Evolutionary conservation across 768 basidiomycete species (phyloP).

Genomic region (Cyathus striatus): DNA sequence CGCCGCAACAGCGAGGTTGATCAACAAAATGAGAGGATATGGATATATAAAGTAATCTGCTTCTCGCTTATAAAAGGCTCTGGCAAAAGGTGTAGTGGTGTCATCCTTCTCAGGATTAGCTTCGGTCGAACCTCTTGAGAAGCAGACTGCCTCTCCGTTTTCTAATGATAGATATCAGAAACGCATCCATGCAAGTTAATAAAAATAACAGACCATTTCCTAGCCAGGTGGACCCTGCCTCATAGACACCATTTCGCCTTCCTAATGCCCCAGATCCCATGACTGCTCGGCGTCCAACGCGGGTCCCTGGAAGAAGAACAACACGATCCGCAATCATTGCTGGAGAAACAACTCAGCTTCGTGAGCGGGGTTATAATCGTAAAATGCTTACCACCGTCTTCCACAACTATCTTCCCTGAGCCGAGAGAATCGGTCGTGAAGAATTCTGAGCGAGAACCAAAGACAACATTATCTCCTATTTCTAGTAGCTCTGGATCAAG

Average conservation of each 20-base stretch:
- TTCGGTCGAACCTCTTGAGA: slow-evolving; percentile 20
- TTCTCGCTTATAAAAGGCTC: slow-evolving; percentile 34
- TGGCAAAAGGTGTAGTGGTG: slow-evolving; percentile 35
- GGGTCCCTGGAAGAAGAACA: slow-evolving; percentile 37
- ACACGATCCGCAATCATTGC: slow-evolving; percentile 49
- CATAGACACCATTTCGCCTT: slow-evolving; percentile 33
- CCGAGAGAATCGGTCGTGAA: slow-evolving; percentile 40
- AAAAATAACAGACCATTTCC: slow-evolving; percentile 29
- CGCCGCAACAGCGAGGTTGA: slow-evolving; percentile 30
- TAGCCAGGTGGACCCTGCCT: slow-evolving; percentile 41
- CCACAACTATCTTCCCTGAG: slow-evolving; percentile 31
- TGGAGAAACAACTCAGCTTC: slow-evolving; percentile 6
- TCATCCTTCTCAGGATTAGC: slow-evolving; percentile 16
- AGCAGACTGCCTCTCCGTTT: slow-evolving; percentile 34
- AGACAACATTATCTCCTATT: slow-evolving; percentile 44
- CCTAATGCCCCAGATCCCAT: slow-evolving; percentile 45
- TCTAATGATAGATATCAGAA: slow-evolving; percentile 12
- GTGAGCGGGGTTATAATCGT: neutral
- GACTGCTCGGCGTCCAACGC: slow-evolving; percentile 32
- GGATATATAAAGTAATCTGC: slow-evolving; percentile 37
- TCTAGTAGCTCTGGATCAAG: slow-evolving; percentile 42
- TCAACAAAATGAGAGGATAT: slow-evolving; percentile 26
- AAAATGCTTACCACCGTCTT: slow-evolving; percentile 26
- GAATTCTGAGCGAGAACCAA: slow-evolving; percentile 39
- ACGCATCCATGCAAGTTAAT: neutral